Evolutionary conservation across 2,329 filamentous ascomycete species (phyloP), one percentile per base, ranked within the genome.

Genomic region (Aspergillus fijiensis): DNA sequence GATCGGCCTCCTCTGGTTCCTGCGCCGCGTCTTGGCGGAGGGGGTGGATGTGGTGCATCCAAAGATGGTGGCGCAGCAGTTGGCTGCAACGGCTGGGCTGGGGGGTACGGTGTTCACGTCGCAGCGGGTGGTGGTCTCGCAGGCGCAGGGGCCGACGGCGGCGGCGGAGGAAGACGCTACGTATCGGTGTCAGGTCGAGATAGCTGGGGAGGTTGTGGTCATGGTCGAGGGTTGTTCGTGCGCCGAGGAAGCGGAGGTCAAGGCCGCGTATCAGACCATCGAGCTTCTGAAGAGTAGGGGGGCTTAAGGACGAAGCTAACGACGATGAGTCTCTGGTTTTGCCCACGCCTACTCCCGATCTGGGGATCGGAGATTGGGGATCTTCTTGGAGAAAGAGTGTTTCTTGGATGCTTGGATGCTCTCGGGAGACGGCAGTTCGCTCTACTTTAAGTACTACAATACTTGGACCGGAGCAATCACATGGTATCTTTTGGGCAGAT

Each of bases 31-130:
- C 11, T 67, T 96, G 10, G 66, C 71, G 0, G 76, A 80, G 1
- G 83, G 84, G 2, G 69, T 94, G 2, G 81, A 88, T 51, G 75
- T 81, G 3, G 68, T 79, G 53, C 83, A 86, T 70, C 85, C 85
- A 9, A 93, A 91, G 73, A 87, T 91, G 71, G 81, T 86, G 60
- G 75, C 96, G 9, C 87, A 89, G 0, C 76, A 81, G 49, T 65
- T 89, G 33, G 86, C 86, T 1, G 39, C 39, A 2, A 19, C 39
- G 39, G 39, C 39, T 45, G 39, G 39, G 39, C 39, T 45, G 14
- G 39, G 39, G 39, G 16, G 16, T 9, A 45, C 39, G 14, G 16
- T 45, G 14, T 45, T 45, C 39, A 45, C 39, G 6, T 69, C 65
- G 60, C 51, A 51, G 2, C 55, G 49, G 2, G 63, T 69, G 27